These are phyloP conservation scores for Cytauxzoon felis DNA, from an alignment of 169 alveolate genomes.

Conservation along the genomic window DNA sequence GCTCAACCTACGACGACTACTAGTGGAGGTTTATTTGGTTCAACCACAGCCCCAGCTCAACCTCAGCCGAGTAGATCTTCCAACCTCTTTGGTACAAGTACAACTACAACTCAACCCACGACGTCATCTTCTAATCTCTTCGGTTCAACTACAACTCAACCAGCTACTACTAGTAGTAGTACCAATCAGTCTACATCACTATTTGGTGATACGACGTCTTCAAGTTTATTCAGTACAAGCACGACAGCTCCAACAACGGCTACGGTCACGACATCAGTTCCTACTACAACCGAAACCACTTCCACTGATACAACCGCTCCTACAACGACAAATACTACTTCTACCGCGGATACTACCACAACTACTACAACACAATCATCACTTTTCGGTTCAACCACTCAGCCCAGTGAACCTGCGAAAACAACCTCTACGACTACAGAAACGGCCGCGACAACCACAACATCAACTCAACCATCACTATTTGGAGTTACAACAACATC, in stretches of 20 bases:
- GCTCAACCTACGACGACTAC: conserved; percentile 11
- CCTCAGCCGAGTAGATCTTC: background rate
- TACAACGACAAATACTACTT: background rate
- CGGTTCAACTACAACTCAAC: too few relatives aligned
- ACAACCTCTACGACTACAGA: conserved; percentile 1
- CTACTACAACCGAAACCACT: background rate
- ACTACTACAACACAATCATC: background rate
- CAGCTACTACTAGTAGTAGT: background rate
- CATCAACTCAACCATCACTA: conserved; percentile 2
- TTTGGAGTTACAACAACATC: conserved; percentile 27
- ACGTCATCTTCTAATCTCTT: too few relatives aligned
- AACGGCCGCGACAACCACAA: conserved; percentile 2
- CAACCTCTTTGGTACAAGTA: conserved; percentile 10
- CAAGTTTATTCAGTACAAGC: conserved; percentile 2
- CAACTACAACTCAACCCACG: background rate
- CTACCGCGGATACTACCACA: background rate
- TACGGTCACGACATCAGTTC: background rate
- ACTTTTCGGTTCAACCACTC: background rate
- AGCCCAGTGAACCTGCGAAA: background rate
- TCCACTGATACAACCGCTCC: too few relatives aligned
- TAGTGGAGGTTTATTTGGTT: background rate
- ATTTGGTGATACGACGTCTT: background rate
- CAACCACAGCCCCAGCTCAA: too few relatives aligned
- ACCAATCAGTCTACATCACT: background rate
- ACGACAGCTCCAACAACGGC: background rate